These are phyloP conservation scores for Cystoderma amianthinum DNA, from an alignment of 768 basidiomycete genomes.

Conservation along the genomic window DNA sequence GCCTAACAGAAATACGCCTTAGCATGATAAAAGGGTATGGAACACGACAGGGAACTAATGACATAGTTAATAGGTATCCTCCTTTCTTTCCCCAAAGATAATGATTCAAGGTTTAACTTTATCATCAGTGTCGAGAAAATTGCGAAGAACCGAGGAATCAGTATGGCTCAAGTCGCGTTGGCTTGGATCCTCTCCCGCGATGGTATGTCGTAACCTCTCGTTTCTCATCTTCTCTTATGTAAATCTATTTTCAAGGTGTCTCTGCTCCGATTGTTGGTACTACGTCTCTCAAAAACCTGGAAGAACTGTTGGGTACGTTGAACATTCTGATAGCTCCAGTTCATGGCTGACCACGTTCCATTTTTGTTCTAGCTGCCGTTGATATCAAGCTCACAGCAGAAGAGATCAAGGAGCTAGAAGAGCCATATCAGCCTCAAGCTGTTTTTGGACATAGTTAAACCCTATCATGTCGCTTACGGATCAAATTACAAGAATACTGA, in stretches of 20 bases:
- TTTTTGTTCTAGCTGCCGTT: too few species aligned
- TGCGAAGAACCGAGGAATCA: conserved; percentile 40
- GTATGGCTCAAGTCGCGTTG: conserved; percentile 52
- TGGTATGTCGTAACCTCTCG: conserved; percentile 16
- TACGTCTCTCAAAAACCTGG: conserved; percentile 41
- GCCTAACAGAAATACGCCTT: background rate
- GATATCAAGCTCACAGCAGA: too few species aligned
- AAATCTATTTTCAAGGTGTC: conserved; percentile 20
- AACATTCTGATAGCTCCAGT: too few species aligned
- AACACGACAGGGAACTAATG: conserved; percentile 16
- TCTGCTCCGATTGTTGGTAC: conserved; percentile 56
- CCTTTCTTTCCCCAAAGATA: background rate
- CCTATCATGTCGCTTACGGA: too few species aligned
- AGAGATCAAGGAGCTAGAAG: too few species aligned
- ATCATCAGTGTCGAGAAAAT: conserved; percentile 42
- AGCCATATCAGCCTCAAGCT: too few species aligned
- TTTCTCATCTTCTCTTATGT: background rate
- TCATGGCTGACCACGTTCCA: too few species aligned
- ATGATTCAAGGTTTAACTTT: background rate
- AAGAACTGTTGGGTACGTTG: conserved; percentile 43
- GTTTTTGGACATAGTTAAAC: too few species aligned
- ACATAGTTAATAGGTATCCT: conserved; percentile 29
- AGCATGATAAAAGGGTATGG: conserved; percentile 12
- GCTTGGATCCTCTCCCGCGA: conserved; percentile 44
- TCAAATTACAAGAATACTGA: too few species aligned